These are phyloP conservation scores for Fraxinus paxiana DNA, from an alignment of 305 asterid species.

Conservation along the genomic window DNA sequence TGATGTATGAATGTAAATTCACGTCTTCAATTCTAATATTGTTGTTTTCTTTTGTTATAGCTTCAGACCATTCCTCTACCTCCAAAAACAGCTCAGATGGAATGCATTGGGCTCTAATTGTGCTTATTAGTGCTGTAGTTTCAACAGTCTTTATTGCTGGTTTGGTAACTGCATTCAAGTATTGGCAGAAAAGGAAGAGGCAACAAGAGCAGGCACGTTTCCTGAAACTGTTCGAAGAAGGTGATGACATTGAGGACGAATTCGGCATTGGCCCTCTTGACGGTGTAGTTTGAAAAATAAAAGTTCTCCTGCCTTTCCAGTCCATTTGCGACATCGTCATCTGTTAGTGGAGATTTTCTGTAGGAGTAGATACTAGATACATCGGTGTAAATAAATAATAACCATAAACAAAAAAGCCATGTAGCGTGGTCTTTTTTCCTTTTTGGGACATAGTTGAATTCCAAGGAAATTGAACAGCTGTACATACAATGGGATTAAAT, in stretches of 20 bases:
- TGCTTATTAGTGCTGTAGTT: constrained; percentile 25
- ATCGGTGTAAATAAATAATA: constrained; percentile 14
- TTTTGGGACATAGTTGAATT: constrained; percentile 7
- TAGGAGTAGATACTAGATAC: constrained; percentile 15
- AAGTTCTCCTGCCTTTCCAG: constrained; percentile 1
- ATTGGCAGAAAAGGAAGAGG: constrained; percentile 63
- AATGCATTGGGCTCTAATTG: constrained; percentile 47
- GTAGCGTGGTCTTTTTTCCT: neutral
- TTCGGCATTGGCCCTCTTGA: constrained; percentile 73
- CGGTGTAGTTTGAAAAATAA: constrained; percentile 38
- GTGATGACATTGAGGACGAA: constrained; percentile 84
- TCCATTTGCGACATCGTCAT: neutral
- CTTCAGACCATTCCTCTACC: constrained; percentile 31
- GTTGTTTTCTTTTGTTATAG: constrained; percentile 26
- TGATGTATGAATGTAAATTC: neutral
- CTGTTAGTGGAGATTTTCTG: neutral
- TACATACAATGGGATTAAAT: constrained; percentile 16
- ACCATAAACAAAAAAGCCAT: constrained; percentile 2
- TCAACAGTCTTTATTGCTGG: constrained; percentile 35
- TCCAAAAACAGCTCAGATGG: constrained; percentile 25
- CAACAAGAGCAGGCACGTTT: constrained; percentile 77
- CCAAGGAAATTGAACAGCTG: constrained; percentile 11
- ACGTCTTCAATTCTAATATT: constrained; percentile 1
- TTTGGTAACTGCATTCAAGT: constrained; percentile 43
- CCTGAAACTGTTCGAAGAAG: constrained; percentile 73